A percentile compares a stretch with the other conserved stretches of the same genome.
phyloP scores from a whole-genome alignment of 148 eudicot genomes.

The Cornus florida region DNA sequence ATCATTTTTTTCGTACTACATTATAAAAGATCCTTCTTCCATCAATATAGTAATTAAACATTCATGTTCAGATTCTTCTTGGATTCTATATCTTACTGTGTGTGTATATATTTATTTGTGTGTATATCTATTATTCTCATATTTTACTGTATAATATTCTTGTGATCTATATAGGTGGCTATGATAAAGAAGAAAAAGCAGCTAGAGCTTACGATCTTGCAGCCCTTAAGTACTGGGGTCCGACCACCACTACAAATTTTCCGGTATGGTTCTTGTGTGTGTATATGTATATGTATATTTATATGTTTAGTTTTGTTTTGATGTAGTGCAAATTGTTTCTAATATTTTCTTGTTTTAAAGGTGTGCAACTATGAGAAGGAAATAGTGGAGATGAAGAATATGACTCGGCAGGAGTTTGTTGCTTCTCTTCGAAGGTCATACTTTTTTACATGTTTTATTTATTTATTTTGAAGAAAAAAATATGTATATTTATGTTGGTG shows the following conservation, averaged over 20 bases:
- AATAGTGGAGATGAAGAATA: conserved; percentile 77
- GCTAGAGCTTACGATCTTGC: conserved; percentile 90
- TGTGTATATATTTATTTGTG: background rate
- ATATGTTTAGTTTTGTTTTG: background rate
- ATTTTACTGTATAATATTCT: background rate
- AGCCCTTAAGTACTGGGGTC: conserved; percentile 90
- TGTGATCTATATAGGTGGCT: conserved; percentile 50
- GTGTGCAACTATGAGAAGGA: conserved; percentile 71
- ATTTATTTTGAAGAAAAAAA: background rate
- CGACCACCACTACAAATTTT: conserved; percentile 79
- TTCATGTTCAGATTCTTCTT: conserved; percentile 15
- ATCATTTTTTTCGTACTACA: conserved; percentile 5
- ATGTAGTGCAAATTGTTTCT: background rate
- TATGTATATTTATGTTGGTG: background rate
- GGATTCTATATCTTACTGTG: conserved; percentile 14
- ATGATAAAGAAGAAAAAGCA: conserved; percentile 88
- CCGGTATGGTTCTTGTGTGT: conserved; percentile 37
- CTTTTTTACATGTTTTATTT: background rate
- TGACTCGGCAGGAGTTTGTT: conserved; percentile 93
- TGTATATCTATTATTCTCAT: background rate
- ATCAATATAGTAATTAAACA: background rate
- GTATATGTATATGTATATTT: background rate
- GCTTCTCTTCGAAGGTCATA: conserved; percentile 87
- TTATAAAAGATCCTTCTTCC: conserved; percentile 6
- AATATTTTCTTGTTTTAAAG: conserved; percentile 11